Percentiles rank a stretch among this genome's conserved stretches.
phyloP scores from a whole-genome alignment of 768 basidiomycete species.

The Phylloporus sp. region DNA sequence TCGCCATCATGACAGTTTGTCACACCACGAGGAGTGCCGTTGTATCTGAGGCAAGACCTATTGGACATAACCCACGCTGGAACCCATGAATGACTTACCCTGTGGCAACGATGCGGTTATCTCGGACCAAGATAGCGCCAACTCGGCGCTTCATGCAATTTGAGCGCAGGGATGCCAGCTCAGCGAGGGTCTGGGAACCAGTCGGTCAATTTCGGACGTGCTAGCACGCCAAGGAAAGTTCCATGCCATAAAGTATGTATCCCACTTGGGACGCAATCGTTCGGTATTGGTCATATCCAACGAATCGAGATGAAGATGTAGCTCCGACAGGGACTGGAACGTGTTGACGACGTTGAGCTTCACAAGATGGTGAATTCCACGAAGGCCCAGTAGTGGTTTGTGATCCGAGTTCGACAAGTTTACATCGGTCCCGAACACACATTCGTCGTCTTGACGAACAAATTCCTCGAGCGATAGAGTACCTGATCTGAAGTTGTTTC shows the following conservation, averaged over 20 bases:
- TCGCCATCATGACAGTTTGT: constrained; percentile 64
- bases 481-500: constrained; percentile 14
- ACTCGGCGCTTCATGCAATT: constrained; percentile 98
- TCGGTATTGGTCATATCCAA: constrained; percentile 68
- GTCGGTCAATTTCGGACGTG: constrained; percentile 4
- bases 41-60: constrained; percentile 57
- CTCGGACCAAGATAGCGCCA: constrained; percentile 87
- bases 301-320: constrained; percentile 60
- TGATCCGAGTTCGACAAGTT: constrained; percentile 19
- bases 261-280: constrained; percentile 86
- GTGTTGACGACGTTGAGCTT: constrained; percentile 60
- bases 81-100: constrained; percentile 44
- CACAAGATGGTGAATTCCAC: constrained; percentile 40
- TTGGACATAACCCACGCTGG: background rate
- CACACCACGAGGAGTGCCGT: constrained; percentile 90
- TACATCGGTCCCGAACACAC: constrained; percentile 50
- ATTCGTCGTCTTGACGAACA: constrained; percentile 62
- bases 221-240: background rate
- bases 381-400: constrained; percentile 11
- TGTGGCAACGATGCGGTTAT: constrained; percentile 72
- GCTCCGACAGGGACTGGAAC: constrained; percentile 47
- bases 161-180: constrained; percentile 81
- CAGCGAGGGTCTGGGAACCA: constrained; percentile 67
- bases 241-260: constrained; percentile 92
- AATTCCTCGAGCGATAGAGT: constrained; percentile 62